Base-by-base conservation (phyloP, 768 basidiomycete genomes). In the Mycena belliarum region DNA sequence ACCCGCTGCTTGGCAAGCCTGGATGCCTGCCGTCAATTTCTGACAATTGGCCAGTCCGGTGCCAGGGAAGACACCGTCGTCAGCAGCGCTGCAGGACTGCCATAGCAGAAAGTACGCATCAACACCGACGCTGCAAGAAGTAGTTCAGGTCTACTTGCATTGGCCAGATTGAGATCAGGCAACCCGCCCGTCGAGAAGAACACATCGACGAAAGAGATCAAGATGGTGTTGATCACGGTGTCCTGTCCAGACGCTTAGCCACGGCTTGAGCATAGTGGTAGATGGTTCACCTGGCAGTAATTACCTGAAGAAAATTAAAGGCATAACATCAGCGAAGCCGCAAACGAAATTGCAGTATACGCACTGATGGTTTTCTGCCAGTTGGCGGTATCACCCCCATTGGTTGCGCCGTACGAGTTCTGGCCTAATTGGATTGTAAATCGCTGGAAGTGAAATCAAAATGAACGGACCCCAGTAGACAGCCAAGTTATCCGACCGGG, bases 31-130 rank as follows among this genome's bases (percentile, higher is more conserved):
- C 5, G 83, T 82, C 49, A 89, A 72, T 70, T 83, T 83, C 6
- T 75, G 72, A 65, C 89, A 90, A 63, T 89, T 76, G 18, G 82
- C 82, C n/a, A 90, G 75, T 53, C 78, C 72, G 29, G 84, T 85
- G 18, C 85, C 85, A 2, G 80, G 56, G 63, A 88, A 89, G n/a
- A 77, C 72, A 4, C 73, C 61, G 45, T 78, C 72, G 51, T 77
- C 68, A 4, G 53, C 72, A 49, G 77, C 85, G 40, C 23, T 41
- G 70, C 88, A 88, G 49, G 76, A 85, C 85, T 88, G 2, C 23
- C 40, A 32, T 32, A 12, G 40, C 21, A 12, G 12, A 15, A 6
- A 6, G 15, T 20, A 5, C 6, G 38, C 7, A 5, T 5, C 20
- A n/a, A 21, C 5, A 41, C 9, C 5, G 21, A 21, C 40, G 8